phyloP scores from a whole-genome alignment of 495 filamentous ascomycete genomes.

The Xylaria acuta region DNA sequence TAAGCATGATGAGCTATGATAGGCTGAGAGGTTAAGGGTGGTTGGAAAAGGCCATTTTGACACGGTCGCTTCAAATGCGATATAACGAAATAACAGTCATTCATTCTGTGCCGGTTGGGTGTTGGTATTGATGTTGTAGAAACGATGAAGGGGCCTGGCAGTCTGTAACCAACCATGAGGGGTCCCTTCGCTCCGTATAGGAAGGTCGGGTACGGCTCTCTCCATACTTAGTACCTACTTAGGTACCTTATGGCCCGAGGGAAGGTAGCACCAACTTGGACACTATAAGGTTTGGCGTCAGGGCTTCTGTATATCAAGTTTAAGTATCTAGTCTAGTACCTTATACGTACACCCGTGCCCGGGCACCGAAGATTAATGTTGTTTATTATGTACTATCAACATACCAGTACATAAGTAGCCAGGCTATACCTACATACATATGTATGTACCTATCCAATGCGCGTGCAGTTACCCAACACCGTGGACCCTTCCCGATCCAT shows the following conservation, averaged over 20 bases:
- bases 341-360: neutral
- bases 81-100: neutral
- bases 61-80: neutral
- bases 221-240: too few relatives aligned
- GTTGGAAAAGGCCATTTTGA: neutral
- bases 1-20: slow-evolving; percentile 24
- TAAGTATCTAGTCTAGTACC: neutral
- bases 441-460: neutral
- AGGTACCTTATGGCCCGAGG: too few relatives aligned
- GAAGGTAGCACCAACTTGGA: neutral
- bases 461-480: neutral
- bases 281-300: neutral
- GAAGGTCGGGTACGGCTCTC: neutral
- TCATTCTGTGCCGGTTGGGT: neutral
- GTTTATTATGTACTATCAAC: neutral
- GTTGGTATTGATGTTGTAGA: neutral
- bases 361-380: neutral
- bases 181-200: neutral
- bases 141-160: neutral
- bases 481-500: neutral
- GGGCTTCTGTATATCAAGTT: neutral
- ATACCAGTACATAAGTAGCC: neutral
- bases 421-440: too few relatives aligned
- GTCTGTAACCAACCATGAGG: neutral
- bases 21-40: neutral